phyloP scores from a whole-genome alignment of 1,284 basidiomycete species.

The Serendipita sp. region DNA sequence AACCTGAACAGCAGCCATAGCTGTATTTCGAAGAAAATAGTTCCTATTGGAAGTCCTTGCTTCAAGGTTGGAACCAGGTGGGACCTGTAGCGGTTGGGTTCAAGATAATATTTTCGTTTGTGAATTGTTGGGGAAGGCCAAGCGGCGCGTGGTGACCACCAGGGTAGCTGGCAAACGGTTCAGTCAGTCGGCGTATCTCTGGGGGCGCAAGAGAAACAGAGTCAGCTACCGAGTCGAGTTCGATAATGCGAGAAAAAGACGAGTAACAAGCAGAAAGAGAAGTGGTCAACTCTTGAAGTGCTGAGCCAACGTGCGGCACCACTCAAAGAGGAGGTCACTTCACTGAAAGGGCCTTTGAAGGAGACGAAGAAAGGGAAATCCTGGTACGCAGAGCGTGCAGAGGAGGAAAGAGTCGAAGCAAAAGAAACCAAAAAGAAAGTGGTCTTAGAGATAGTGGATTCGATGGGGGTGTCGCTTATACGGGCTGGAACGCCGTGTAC shows the following conservation, averaged over 20 bases:
- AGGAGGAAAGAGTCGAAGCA: not conserved
- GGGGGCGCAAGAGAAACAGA: not conserved
- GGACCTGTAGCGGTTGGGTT: too few relatives aligned
- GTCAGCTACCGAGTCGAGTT: not conserved
- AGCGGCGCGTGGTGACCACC: slow-evolving; percentile 1
- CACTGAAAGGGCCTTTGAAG: too few relatives aligned
- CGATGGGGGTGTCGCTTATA: not conserved
- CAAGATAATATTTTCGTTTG: too few relatives aligned
- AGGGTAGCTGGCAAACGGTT: not conserved
- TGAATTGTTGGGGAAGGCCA: too few relatives aligned
- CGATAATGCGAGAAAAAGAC: not conserved
- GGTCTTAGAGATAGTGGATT: not conserved
- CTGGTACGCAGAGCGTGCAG: not conserved
- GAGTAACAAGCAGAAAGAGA: not conserved
- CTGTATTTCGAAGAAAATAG: not conserved
- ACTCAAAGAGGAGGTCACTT: too few relatives aligned
- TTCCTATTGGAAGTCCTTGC: not conserved
- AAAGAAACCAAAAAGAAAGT: not conserved
- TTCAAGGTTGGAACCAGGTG: too few relatives aligned
- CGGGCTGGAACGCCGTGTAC: not conserved
- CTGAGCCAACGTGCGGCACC: too few relatives aligned
- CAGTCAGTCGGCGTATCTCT: not conserved
- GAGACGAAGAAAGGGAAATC: not conserved
- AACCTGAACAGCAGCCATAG: not conserved
- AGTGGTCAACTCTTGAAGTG: not conserved